These are phyloP conservation scores for Cutaneotrichosporon sp. DNA, from an alignment of 1,284 basidiomycete species.

Conservation along the genomic window DNA sequence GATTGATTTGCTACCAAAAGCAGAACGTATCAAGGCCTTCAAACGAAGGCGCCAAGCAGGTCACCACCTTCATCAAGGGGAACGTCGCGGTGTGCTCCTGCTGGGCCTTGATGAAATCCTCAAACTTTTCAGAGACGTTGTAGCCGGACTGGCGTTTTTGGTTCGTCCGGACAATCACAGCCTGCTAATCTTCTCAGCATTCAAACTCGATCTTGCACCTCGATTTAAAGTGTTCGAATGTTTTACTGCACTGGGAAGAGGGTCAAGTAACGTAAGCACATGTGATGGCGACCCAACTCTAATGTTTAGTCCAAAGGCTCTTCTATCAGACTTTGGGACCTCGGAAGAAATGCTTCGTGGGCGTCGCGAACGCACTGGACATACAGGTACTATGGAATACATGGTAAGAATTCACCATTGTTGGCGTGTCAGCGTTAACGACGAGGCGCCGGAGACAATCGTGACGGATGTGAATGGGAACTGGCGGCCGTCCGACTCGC, in stretches of 20 bases:
- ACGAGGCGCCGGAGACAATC: conserved; percentile 71
- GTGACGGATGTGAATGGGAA: conserved; percentile 52
- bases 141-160: conserved; percentile 70
- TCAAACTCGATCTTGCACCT: conserved; percentile 80
- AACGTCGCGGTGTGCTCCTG: conserved; percentile 62
- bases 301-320: conserved; percentile 54
- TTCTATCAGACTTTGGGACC: conserved; percentile 92
- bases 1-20: conserved; percentile 54
- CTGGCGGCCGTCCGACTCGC: conserved; percentile 70
- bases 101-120: conserved; percentile 73
- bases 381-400: conserved; percentile 80
- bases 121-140: conserved; percentile 69
- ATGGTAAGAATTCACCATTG: conserved; percentile 24
- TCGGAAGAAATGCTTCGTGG: conserved; percentile 78
- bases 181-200: conserved; percentile 55
- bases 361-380: conserved; percentile 66
- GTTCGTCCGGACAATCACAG: conserved; percentile 51
- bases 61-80: conserved; percentile 31
- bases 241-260: conserved; percentile 86
- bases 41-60: conserved; percentile 32
- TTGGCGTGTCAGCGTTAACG: too few relatives aligned
- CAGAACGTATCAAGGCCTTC: conserved; percentile 58
- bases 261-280: conserved; percentile 59
- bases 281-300: background rate
- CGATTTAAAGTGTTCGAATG: conserved; percentile 88